Conservation (phyloP, 352 stramenopile genomes). For the Aphanomyces astaci region DNA sequence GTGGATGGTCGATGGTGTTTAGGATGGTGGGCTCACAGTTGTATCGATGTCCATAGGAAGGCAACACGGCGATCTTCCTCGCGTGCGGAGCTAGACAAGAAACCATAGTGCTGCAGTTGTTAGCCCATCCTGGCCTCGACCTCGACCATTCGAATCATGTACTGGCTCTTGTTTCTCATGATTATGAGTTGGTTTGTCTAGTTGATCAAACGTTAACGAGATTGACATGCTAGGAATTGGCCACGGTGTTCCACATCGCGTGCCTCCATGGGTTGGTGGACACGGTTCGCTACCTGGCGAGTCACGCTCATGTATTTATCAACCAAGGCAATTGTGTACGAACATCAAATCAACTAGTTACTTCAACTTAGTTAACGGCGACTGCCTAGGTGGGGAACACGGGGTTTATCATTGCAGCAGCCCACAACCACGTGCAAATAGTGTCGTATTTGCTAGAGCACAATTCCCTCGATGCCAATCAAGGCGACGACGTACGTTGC, state of each 20-base stretch:
- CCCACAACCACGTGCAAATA: not conserved
- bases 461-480: not conserved
- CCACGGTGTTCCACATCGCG: slow-evolving; percentile 1
- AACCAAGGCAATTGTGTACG: slow-evolving; percentile 9
- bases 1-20: too few relatives aligned
- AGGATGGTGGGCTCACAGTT: not conserved
- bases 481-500: not conserved
- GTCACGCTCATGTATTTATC: not conserved
- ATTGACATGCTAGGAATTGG: slow-evolving; percentile 5
- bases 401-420: slow-evolving; percentile 3
- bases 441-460: not conserved
- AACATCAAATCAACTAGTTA: not conserved
- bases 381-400: not conserved
- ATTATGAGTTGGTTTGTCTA: too few relatives aligned
- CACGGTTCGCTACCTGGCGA: not conserved
- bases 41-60: not conserved
- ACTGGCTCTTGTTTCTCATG: too few relatives aligned
- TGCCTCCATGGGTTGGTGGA: not conserved
- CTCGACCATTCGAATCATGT: not conserved
- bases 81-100: not conserved
- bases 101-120: not conserved
- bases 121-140: not conserved
- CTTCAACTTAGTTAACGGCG: not conserved
- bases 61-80: slow-evolving; percentile 4
- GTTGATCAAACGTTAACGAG: not conserved